Base-by-base conservation (phyloP, 805 yeast genomes). In the Candida parachauliodes region DNA sequence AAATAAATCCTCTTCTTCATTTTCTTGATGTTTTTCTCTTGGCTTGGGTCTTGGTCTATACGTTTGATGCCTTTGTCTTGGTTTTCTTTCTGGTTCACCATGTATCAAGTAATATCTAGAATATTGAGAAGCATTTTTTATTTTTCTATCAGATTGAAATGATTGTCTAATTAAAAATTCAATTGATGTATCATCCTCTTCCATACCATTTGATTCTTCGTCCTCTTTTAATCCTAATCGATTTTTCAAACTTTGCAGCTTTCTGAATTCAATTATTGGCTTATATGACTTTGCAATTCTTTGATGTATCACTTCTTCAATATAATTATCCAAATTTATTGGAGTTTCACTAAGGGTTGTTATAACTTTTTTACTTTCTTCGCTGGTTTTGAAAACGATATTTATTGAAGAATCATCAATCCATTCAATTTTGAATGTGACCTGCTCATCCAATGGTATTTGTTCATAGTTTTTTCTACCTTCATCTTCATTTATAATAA, bases 61-160 rank as follows among this genome's bases (percentile, higher is more conserved):
- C 18, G 46, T 33, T 18, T 43, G 30, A 28, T 41, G 30, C 29
- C 39, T 34, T 28, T 42, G 44, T 33, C 29, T 11, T 27, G 55
- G 72, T 50, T 48, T 62, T 51, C 61, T 53, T 41, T 77, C 76
- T 2, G 88, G 91, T 51, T 80, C 88, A 3, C 91, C 91, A 46
- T 83, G 81, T 12, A 79, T 52, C 40, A 80, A 61, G 59, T 83
- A 83, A 57, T 81, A 83, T 27, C 84, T 57, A 15, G 86, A 79
- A 37, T 70, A 71, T 10, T 67, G 74, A 16, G 74, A 63, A 8
- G 88, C 80, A 42, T 77, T 76, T 38, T 65, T 65, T 11, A 71
- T 72, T 47, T 83, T 83, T 32, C 65, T 62, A 56, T 83, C 91
- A 2, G 72, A 60, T 34, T 57, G 63, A 32, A 70, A 65, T 8